Evolutionary conservation across 192 early-diverging fungal genomes (phyloP).

Genomic region (Linnemannia hyalina): DNA sequence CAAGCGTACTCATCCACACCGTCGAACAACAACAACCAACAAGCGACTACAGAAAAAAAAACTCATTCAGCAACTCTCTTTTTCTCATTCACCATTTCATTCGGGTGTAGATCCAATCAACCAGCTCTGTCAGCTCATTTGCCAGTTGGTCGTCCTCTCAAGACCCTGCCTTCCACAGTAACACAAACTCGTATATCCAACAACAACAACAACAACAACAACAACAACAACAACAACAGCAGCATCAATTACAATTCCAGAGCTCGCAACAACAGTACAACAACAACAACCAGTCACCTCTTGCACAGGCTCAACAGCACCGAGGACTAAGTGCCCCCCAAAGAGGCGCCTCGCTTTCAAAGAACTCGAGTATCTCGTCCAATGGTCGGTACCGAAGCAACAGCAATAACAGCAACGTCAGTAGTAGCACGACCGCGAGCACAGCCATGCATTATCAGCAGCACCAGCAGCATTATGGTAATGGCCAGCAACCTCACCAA

Average conservation of each 20-base stretch:
- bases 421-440: neutral
- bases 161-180: constrained; percentile 24
- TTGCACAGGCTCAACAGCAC: constrained; percentile 5
- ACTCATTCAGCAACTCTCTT: neutral
- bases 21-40: neutral
- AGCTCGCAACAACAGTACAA: neutral
- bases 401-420: constrained; percentile 21
- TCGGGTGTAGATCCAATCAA: constrained; percentile 27
- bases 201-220: constrained; percentile 15
- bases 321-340: neutral
- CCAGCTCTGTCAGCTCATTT: constrained; percentile 18
- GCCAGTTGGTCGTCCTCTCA: constrained; percentile 48
- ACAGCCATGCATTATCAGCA: neutral
- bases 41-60: neutral
- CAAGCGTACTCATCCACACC: neutral
- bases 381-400: constrained; percentile 25
- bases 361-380: neutral
- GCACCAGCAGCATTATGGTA: constrained; percentile 5
- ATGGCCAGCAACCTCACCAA: neutral
- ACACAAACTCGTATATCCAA: constrained; percentile 26
- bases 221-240: constrained; percentile 18
- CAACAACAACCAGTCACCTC: neutral
- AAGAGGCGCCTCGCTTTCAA: constrained; percentile 20
- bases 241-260: neutral
- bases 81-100: neutral